Evolutionary conservation across 2,329 filamentous ascomycete genomes (phyloP).

Genomic region (Venturia carpophila): DNA sequence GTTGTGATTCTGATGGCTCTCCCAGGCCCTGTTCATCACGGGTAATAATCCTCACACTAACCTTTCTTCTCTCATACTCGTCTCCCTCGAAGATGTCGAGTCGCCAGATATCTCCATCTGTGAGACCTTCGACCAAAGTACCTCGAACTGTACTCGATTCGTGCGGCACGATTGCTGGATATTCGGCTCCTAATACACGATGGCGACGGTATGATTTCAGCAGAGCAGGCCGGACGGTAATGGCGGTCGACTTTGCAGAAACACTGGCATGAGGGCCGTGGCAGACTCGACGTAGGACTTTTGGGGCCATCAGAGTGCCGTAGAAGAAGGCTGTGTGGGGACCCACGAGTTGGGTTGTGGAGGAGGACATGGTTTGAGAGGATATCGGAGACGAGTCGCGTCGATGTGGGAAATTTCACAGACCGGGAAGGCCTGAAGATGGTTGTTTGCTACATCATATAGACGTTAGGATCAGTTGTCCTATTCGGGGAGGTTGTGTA

Average conservation of each 20-base stretch:
- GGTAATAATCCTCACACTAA: conserved; percentile 38
- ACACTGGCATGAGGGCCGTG: conserved; percentile 45
- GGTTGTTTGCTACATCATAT: not conserved
- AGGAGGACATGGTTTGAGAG: not conserved
- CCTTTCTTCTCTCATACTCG: conserved; percentile 55
- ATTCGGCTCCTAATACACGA: conserved; percentile 63
- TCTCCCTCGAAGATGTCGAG: conserved; percentile 76
- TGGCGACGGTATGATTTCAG: conserved; percentile 64
- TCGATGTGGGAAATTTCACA: not conserved
- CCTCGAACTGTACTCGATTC: conserved; percentile 52
- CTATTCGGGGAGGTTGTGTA: not conserved
- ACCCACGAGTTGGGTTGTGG: conserved; percentile 27
- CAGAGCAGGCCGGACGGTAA: conserved; percentile 67
- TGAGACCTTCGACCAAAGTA: conserved; percentile 67
- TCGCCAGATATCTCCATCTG: conserved; percentile 63
- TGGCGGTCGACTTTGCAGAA: not conserved
- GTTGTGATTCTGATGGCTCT: conserved; percentile 30
- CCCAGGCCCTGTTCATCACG: conserved; percentile 18
- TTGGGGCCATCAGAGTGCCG: conserved; percentile 70
- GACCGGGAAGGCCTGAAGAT: not conserved
- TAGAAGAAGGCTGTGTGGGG: conserved; percentile 57
- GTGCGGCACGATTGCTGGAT: conserved; percentile 63
- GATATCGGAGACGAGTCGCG: too few species aligned
- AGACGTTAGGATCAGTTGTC: not conserved
- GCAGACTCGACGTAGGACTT: conserved; percentile 79